Percentiles rank a stretch among this genome's conserved stretches.
These are phyloP conservation scores for Amaranthus palmeri DNA, from an alignment of 148 eudicot genomes.

Conservation along the genomic window DNA sequence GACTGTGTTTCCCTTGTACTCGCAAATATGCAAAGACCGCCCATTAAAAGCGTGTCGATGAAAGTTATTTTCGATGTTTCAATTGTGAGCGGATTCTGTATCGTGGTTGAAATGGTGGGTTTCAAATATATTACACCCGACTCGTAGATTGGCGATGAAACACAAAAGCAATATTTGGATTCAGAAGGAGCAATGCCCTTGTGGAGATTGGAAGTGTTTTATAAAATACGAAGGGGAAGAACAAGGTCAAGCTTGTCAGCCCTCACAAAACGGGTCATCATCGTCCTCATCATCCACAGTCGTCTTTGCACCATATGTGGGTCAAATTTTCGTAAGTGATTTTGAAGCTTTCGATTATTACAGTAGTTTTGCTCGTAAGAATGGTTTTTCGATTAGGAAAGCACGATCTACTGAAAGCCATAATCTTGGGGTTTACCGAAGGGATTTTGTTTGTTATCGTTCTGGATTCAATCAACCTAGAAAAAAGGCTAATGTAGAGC, in stretches of 20 bases:
- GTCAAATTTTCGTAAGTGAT: constrained; percentile 51
- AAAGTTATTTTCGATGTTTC: neutral
- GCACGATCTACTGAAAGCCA: constrained; percentile 67
- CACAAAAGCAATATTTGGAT: constrained; percentile 49
- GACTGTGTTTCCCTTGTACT: neutral
- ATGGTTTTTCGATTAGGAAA: constrained; percentile 73
- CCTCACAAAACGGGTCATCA: constrained; percentile 25
- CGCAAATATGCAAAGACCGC: neutral
- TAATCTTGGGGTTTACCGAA: constrained; percentile 57
- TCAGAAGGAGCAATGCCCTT: constrained; percentile 62
- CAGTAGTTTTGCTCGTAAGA: constrained; percentile 53
- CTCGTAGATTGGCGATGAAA: constrained; percentile 29
- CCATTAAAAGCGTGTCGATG: neutral
- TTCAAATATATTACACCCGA: neutral
- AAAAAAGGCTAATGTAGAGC: constrained; percentile 59
- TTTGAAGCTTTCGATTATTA: constrained; percentile 63
- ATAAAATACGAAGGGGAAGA: constrained; percentile 50
- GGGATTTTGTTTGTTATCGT: constrained; percentile 76
- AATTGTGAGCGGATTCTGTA: neutral
- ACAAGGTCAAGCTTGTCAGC: constrained; percentile 28
- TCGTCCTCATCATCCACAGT: constrained; percentile 25
- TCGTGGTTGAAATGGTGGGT: neutral
- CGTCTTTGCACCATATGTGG: constrained; percentile 57
- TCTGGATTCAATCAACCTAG: constrained; percentile 66
- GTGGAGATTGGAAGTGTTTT: constrained; percentile 76